phyloP scores from a whole-genome alignment of 1,139 yeast genomes.

The Geotrichum australiense region DNA sequence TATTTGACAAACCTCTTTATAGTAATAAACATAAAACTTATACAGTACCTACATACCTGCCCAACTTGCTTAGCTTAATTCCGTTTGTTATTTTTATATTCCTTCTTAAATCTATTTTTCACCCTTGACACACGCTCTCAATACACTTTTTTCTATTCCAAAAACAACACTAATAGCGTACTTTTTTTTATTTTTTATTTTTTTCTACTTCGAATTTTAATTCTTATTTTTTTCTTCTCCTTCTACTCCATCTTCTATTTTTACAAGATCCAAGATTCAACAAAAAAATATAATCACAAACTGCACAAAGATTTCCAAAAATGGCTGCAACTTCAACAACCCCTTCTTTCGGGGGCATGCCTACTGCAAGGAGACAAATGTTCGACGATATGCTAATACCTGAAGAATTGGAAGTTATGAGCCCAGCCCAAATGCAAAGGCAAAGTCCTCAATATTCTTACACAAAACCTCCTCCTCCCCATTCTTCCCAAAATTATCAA shows the following conservation, averaged over 20 bases:
- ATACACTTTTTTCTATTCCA: no score
- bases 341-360: slow-evolving; percentile 26
- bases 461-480: background rate
- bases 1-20: no score
- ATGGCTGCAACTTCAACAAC: background rate
- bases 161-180: no score
- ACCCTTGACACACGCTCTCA: no score
- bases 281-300: background rate
- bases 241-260: background rate
- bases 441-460: background rate
- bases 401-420: slow-evolving; percentile 5
- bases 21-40: no score
- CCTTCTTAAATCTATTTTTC: no score
- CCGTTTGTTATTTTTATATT: no score
- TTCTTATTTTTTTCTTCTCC: background rate
- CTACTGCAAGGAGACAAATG: slow-evolving; percentile 25
- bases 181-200: slow-evolving; percentile 1
- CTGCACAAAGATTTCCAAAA: no score
- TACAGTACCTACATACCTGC: no score
- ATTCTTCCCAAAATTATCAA: background rate
- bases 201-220: background rate
- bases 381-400: slow-evolving; percentile 24
- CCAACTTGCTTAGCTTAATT: no score
- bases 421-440: no score
- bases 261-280: background rate